Conservation (phyloP, 2,329 filamentous ascomycete genomes). For the Aureobasidium uvarum region DNA sequence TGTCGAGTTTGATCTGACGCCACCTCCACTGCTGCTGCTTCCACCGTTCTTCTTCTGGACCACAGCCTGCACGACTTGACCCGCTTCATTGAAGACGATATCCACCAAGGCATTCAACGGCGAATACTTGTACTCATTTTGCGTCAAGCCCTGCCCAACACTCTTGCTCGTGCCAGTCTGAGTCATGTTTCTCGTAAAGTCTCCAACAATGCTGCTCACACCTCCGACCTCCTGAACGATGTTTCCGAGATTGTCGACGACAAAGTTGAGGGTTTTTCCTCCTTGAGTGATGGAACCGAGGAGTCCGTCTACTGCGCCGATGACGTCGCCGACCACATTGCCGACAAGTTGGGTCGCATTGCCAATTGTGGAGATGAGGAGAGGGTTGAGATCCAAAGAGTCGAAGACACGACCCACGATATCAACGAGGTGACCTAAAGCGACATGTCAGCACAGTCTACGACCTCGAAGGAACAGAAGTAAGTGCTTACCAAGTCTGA, state of each 20-base stretch:
- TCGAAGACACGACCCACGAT: slow-evolving; percentile 62
- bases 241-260: slow-evolving; percentile 61
- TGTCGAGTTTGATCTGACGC: slow-evolving; percentile 2
- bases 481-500: slow-evolving; percentile 46
- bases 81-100: slow-evolving; percentile 56
- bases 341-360: slow-evolving; percentile 47
- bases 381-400: slow-evolving; percentile 60
- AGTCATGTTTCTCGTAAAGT: slow-evolving; percentile 61
- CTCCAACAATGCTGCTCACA: slow-evolving; percentile 55
- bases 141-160: slow-evolving; percentile 43
- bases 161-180: slow-evolving; percentile 38
- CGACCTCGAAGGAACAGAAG: too few relatives aligned
- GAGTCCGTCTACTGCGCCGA: slow-evolving; percentile 59
- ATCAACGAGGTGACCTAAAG: slow-evolving; percentile 57
- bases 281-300: slow-evolving; percentile 60
- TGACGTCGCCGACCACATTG: slow-evolving; percentile 41
- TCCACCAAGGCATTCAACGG: slow-evolving; percentile 54
- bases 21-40: slow-evolving; percentile 23
- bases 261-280: slow-evolving; percentile 46
- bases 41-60: slow-evolving; percentile 36
- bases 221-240: slow-evolving; percentile 60
- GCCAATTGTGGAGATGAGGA: slow-evolving; percentile 46
- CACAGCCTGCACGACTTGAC: slow-evolving; percentile 55
- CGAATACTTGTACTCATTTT: slow-evolving; percentile 55
- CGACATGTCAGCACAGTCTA: too few relatives aligned